Conservation (phyloP, 2,329 filamentous ascomycete species). For the Endocalyx cinctus region DNA sequence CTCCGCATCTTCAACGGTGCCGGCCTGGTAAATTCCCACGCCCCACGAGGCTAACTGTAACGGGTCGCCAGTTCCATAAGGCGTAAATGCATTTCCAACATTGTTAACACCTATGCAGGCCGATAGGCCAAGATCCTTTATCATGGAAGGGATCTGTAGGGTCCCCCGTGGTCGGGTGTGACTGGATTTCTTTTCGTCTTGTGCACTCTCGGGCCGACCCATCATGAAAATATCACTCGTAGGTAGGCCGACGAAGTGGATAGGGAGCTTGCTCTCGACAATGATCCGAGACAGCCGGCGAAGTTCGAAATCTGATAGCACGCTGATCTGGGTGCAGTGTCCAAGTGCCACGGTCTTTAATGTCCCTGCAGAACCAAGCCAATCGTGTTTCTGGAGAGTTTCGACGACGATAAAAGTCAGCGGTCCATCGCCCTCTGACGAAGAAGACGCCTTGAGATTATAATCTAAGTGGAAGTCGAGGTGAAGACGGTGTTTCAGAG, state of each 20-base stretch:
- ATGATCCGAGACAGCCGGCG: conserved; percentile 42
- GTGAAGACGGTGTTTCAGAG: conserved; percentile 46
- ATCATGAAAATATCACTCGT: conserved; percentile 73
- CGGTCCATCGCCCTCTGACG: conserved; percentile 36
- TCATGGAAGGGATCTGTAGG: conserved; percentile 56
- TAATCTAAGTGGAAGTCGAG: conserved; percentile 72
- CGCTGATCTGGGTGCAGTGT: conserved; percentile 63
- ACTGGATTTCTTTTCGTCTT: conserved; percentile 6
- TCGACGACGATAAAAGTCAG: conserved; percentile 52
- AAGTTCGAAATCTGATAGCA: conserved; percentile 49
- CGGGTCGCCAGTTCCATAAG: conserved; percentile 63
- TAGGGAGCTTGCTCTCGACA: conserved; percentile 42
- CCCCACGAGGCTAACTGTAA: conserved; percentile 57
- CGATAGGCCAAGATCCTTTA: conserved; percentile 52
- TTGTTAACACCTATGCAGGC: conserved; percentile 66
- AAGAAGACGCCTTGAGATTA: conserved; percentile 43
- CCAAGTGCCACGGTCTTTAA: conserved; percentile 54
- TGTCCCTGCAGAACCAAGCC: conserved; percentile 36
- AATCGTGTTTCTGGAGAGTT: conserved; percentile 43
- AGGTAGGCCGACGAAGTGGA: conserved; percentile 65
- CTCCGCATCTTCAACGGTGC: conserved; percentile 53
- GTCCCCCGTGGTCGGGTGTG: conserved; percentile 49
- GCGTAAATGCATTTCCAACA: conserved; percentile 71
- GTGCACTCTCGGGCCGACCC: conserved; percentile 35
- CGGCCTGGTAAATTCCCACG: conserved; percentile 64